Percentiles rank a stretch among this genome's conserved stretches.
These are phyloP conservation scores for Globisporangium megalacanthum DNA, from an alignment of 352 stramenopile species.

Conservation along the genomic window DNA sequence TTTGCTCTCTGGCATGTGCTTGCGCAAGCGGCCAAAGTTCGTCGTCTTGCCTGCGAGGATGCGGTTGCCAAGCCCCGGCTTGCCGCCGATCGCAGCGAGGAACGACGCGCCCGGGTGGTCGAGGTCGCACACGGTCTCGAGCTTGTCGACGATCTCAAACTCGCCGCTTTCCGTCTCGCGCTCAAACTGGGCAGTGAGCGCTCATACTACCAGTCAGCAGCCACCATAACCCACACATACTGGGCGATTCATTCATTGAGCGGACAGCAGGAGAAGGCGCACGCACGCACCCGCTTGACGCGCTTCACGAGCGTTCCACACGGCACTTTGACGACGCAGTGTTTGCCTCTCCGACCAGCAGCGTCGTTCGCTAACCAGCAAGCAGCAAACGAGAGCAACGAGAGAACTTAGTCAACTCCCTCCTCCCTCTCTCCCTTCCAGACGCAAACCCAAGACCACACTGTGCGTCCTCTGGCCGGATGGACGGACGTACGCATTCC, in stretches of 20 bases:
- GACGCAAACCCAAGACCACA: not conserved
- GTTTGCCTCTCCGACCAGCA: constrained; percentile 70
- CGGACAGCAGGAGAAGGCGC: not conserved
- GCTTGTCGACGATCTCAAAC: constrained; percentile 75
- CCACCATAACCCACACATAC: not conserved
- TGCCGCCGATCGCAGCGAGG: constrained; percentile 72
- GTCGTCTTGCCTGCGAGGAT: constrained; percentile 82
- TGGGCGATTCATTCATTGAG: not conserved
- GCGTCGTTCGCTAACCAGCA: constrained; percentile 63
- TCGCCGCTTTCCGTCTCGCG: constrained; percentile 71
- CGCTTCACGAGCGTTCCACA: constrained; percentile 86
- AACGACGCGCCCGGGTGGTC: constrained; percentile 67
- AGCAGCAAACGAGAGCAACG: not conserved
- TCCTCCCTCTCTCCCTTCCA: not conserved
- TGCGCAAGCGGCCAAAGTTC: constrained; percentile 72
- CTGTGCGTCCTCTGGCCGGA: too few species aligned
- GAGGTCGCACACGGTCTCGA: constrained; percentile 74
- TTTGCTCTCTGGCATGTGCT: constrained; percentile 82
- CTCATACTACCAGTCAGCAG: not conserved
- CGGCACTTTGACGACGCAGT: constrained; percentile 77
- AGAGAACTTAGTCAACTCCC: too few species aligned
- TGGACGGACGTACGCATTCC: constrained; percentile 64
- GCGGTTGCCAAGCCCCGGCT: constrained; percentile 79
- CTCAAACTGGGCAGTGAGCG: constrained; percentile 35
- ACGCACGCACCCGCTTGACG: constrained; percentile 54